A percentile compares a stretch with the other conserved stretches of the same genome.
Evolutionary conservation across 1,284 basidiomycete genomes (phyloP).

Genomic region (Phaffia rhodozyma): DNA sequence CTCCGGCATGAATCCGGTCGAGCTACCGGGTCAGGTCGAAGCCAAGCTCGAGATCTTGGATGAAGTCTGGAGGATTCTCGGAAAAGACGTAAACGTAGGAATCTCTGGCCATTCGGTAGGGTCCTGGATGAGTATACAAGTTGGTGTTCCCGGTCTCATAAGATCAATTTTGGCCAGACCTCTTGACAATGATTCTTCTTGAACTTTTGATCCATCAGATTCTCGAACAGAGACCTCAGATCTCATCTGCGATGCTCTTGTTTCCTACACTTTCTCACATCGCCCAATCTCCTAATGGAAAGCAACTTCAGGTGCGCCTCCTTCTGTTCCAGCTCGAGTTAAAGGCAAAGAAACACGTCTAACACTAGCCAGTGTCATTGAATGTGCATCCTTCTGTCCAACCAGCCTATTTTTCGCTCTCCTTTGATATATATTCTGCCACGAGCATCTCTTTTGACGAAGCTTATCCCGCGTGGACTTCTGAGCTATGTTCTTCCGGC

Average conservation of each 20-base stretch:
- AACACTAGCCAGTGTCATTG: not conserved
- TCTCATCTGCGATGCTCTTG: constrained; percentile 17
- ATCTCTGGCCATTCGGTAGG: constrained; percentile 35
- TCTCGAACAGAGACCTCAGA: not conserved
- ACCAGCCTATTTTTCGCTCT: constrained; percentile 32
- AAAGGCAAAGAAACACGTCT: no score
- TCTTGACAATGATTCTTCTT: not conserved
- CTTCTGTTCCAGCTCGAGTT: no score
- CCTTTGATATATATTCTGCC: constrained; percentile 26
- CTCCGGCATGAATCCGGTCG: constrained; percentile 22
- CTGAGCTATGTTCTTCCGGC: constrained; percentile 25
- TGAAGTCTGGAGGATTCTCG: constrained; percentile 17
- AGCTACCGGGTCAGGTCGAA: constrained; percentile 27
- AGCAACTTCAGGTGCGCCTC: not conserved
- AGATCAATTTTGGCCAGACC: constrained; percentile 22
- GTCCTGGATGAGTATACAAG: constrained; percentile 29
- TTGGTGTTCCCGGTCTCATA: not conserved
- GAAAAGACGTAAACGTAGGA: constrained; percentile 19
- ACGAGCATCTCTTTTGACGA: constrained; percentile 22
- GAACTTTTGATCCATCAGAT: not conserved
- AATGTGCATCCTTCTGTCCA: not conserved
- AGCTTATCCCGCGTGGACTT: constrained; percentile 20
- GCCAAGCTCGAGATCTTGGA: constrained; percentile 32
- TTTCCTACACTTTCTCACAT: constrained; percentile 23
- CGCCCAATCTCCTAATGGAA: constrained; percentile 19